Evolutionary conservation across 2,329 filamentous ascomycete genomes (phyloP).

Genomic region (Fusarium kyushuense): DNA sequence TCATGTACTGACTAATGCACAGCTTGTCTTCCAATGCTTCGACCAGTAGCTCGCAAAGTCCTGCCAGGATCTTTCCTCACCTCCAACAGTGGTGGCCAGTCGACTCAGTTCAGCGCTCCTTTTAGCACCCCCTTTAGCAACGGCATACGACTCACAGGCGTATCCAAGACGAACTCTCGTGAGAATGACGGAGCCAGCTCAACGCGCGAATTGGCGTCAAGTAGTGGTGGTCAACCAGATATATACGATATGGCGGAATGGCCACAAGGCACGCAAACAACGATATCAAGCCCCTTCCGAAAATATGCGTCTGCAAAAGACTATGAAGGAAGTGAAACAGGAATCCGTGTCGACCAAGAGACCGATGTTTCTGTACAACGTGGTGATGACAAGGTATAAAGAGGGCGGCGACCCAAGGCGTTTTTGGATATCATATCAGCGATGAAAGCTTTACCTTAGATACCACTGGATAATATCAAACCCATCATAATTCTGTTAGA

Average conservation of each 20-base stretch:
- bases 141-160: conserved; percentile 30
- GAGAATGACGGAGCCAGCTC: conserved; percentile 36
- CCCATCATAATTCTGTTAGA: background rate
- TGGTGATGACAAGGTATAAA: conserved; percentile 31
- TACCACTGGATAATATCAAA: conserved; percentile 30
- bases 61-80: conserved; percentile 38
- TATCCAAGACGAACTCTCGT: conserved; percentile 24
- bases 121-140: conserved; percentile 30
- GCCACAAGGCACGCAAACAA: conserved; percentile 25
- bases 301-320: conserved; percentile 37
- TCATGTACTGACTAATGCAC: background rate
- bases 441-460: conserved; percentile 21
- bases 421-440: conserved; percentile 20
- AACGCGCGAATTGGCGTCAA: conserved; percentile 25
- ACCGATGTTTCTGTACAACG: conserved; percentile 22
- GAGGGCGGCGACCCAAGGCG: conserved; percentile 31
- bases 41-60: conserved; percentile 38
- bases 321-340: conserved; percentile 23
- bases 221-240: conserved; percentile 17
- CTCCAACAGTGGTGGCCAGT: conserved; percentile 28
- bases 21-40: conserved; percentile 44
- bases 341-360: conserved; percentile 31
- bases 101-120: conserved; percentile 18
- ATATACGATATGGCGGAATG: conserved; percentile 31
- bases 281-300: conserved; percentile 33